Percentiles rank a stretch among this genome's conserved stretches.
Conservation (phyloP, 441 rosid genomes). For the Pelargonium hybrid region DNA sequence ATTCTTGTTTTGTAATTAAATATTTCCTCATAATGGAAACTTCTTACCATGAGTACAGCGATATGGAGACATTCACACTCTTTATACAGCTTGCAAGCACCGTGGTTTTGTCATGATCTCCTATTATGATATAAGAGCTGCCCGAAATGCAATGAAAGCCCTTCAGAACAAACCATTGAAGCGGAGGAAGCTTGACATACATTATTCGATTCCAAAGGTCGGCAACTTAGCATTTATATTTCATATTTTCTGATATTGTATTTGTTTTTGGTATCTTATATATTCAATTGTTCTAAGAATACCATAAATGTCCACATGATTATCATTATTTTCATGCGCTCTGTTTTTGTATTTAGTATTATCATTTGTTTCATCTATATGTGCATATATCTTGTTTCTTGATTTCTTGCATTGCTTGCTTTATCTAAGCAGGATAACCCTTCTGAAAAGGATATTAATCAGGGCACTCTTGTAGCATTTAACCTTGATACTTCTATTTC, state of each 20-base stretch:
- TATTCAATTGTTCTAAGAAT: slow-evolving; percentile 5
- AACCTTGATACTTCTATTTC: slow-evolving; percentile 46
- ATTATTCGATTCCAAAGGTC: slow-evolving; percentile 51
- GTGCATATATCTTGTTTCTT: slow-evolving; percentile 9
- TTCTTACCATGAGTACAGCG: slow-evolving; percentile 29
- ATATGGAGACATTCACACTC: slow-evolving; percentile 43
- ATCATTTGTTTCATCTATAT: not conserved
- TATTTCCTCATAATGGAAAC: slow-evolving; percentile 4
- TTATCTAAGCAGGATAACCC: slow-evolving; percentile 38
- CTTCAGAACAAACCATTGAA: slow-evolving; percentile 38
- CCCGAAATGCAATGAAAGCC: slow-evolving; percentile 40
- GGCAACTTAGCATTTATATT: slow-evolving; percentile 1
- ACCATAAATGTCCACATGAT: not conserved
- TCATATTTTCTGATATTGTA: not conserved
- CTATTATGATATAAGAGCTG: slow-evolving; percentile 56
- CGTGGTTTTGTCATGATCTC: slow-evolving; percentile 51
- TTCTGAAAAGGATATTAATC: slow-evolving; percentile 41
- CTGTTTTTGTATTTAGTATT: not conserved
- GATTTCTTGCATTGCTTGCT: slow-evolving; percentile 7
- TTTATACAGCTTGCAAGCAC: slow-evolving; percentile 50
- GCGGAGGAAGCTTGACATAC: slow-evolving; percentile 46
- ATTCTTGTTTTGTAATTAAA: slow-evolving; percentile 7
- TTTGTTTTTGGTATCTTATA: slow-evolving; percentile 1
- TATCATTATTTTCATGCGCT: slow-evolving; percentile 8
- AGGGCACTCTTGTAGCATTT: slow-evolving; percentile 38